Evolutionary conservation across 2,329 filamentous ascomycete species (phyloP), one percentile per base, ranked within the genome.

Genomic region (Trichoderma koningii): DNA sequence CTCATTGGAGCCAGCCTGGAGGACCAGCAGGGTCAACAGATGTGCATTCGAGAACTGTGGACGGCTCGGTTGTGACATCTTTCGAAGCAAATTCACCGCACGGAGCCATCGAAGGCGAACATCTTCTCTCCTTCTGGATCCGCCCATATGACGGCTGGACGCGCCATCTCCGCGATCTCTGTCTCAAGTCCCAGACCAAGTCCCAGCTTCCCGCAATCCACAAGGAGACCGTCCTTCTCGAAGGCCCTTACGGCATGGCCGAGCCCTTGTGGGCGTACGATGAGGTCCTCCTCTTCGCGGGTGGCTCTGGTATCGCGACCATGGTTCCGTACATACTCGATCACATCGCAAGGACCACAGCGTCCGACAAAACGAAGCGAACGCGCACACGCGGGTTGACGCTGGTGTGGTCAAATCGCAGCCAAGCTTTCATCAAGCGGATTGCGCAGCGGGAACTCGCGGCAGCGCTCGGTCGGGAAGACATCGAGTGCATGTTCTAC

Each of bases 1-100:
- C 74, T 12, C 28, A 61, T 26, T 61, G 57, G 57, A 44, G 21
- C 47, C 34, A 44, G 34, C 42, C 57, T 7, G 14, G 5, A n/a
- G 45, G 50, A 42, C 41, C 3, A 2, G 6, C 30, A 30, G 44
- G 34, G 1, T 17, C 47, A 61, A 19, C 15, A 21, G 34, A 61
- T 51, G 1, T 4, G 10, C 47, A 34, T 7, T 61, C 57, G 19
- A 52, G n/a, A 6, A 21, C 23, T 6, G 28, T 42, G 3, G 55
- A 34, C 30, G 41, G 42, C 15, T 47, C 55, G 21, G 5, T 47
- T n/a, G 26, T 30, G 42, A 10, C 41, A 57, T 30, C 55, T n/a
- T 57, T 42, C 3, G 41, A 57, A 12, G 23, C 26, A 3, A 6
- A n/a, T 21, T 26, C 7, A 14, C 17, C 5, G 15, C 47, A 51